Evolutionary conservation across 805 yeast species (phyloP).

Genomic region (Lipomyces yamanashiensis): DNA sequence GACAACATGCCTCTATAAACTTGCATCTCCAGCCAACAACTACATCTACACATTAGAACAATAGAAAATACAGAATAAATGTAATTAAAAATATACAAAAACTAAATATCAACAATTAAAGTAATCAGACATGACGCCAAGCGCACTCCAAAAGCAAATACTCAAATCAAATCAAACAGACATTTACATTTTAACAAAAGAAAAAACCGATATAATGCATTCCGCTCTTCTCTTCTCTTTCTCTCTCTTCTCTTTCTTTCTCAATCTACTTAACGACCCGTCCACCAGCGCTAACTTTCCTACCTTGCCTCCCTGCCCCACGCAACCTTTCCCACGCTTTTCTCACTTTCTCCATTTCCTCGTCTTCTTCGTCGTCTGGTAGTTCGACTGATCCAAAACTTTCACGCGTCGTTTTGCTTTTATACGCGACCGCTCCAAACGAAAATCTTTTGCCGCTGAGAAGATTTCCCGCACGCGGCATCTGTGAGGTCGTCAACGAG

Average conservation of each 20-base stretch:
- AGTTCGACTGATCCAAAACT: neutral
- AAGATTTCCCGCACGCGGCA: no score
- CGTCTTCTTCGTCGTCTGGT: slow-evolving; percentile 17
- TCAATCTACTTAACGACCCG: slow-evolving; percentile 23
- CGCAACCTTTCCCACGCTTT: slow-evolving; percentile 24
- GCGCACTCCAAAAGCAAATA: neutral
- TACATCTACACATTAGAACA: no score
- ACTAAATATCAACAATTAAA: no score
- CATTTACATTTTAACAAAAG: neutral
- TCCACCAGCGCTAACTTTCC: slow-evolving; percentile 32
- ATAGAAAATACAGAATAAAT: no score
- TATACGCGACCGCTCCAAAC: neutral
- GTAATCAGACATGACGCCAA: neutral
- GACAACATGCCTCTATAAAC: no score
- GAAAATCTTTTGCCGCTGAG: slow-evolving; percentile 5
- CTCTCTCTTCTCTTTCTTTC: no score
- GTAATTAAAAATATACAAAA: no score
- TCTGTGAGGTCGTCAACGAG: no score
- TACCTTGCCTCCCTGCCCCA: slow-evolving; percentile 19
- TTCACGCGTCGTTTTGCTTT: neutral
- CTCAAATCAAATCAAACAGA: neutral
- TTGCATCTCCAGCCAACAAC: no score
- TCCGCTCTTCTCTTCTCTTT: neutral
- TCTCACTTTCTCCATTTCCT: slow-evolving; percentile 18
- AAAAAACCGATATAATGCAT: neutral